Percentiles rank a stretch among this genome's conserved stretches.
Conservation (phyloP, 2,329 filamentous ascomycete genomes). For the Colletotrichum truncatum region DNA sequence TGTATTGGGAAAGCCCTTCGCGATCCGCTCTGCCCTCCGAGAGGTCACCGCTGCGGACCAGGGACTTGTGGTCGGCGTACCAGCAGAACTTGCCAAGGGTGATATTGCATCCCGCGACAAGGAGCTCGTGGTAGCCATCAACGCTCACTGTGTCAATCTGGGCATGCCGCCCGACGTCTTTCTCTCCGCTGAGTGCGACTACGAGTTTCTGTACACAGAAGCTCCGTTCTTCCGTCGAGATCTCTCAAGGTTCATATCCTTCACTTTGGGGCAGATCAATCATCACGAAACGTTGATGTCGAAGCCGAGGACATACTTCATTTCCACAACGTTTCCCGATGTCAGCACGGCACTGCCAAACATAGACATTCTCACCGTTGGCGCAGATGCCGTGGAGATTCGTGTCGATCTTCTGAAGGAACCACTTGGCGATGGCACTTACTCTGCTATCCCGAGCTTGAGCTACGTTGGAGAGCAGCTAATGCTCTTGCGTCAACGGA, state of each 20-base stretch:
- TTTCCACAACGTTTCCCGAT: conserved; percentile 89
- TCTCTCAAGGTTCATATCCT: conserved; percentile 80
- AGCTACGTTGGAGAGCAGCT: conserved; percentile 88
- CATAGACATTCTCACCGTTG: conserved; percentile 86
- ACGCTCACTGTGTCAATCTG: conserved; percentile 78
- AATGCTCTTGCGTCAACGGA: conserved; percentile 83
- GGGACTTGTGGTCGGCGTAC: conserved; percentile 75
- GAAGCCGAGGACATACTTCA: conserved; percentile 83
- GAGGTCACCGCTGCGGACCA: conserved; percentile 63
- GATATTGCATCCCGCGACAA: conserved; percentile 68
- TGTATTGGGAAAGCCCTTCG: conserved; percentile 78
- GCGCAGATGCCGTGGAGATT: conserved; percentile 85
- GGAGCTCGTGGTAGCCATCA: conserved; percentile 72
- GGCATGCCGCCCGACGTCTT: conserved; percentile 74
- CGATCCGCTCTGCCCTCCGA: conserved; percentile 64
- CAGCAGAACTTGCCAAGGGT: conserved; percentile 62
- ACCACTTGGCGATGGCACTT: conserved; percentile 68
- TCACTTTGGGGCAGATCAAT: conserved; percentile 81
- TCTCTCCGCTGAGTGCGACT: conserved; percentile 78
- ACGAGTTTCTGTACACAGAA: conserved; percentile 86
- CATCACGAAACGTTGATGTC: conserved; percentile 81
- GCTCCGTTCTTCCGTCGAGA: conserved; percentile 78
- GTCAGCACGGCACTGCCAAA: conserved; percentile 85
- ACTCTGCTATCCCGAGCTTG: conserved; percentile 76
- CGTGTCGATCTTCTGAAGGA: conserved; percentile 85